Evolutionary conservation across 2,329 filamentous ascomycete genomes (phyloP), one percentile per base, ranked within the genome.

Genomic region (Colletotrichum spaethianum): DNA sequence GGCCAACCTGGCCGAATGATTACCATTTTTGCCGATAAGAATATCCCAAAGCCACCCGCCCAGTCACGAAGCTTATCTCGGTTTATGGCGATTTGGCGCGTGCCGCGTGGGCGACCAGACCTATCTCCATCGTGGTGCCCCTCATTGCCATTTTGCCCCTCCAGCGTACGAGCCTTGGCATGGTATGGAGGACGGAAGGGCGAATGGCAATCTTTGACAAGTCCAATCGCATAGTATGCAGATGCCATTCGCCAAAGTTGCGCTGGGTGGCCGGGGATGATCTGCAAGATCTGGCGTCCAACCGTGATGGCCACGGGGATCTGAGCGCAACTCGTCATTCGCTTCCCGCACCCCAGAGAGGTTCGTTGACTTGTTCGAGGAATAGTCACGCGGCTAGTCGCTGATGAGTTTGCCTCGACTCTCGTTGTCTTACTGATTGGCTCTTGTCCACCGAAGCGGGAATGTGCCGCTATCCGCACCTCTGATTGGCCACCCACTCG

Each of bases 271-370:
- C 50, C n/a, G 26, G 18, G 31, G 14, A n/a, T 14, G 4, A 23
- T 55, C 33, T 59, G 42, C n/a, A 59, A 63, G 14, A 40, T 38
- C 33, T 59, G 60, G 50, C 53, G 60, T 40, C 75, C 74, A 76
- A 75, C 57, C 74, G 74, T 63, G 36, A 16, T 38, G 65, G 6
- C 66, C 75, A 76, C 75, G 75, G 61, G 75, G 67, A 33, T 60
- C 28, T 23, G 9, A 20, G 36, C 18, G 18, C 42, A 23, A 40
- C n/a, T 48, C 33, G 28, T 46, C 28, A 72, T 72, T 72, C 69
- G 69, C 38, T 18, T 57, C 3, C 2, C 6, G 18, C 6, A 26
- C n/a, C 18, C 16, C 12, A 11, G n/a, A 44, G 16, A 18, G 50
- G 28, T 8, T 53, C 38, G 1, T 33, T 16, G 40, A 26, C 31